Percentiles rank a stretch among this genome's conserved stretches.
phyloP scores from a whole-genome alignment of 768 basidiomycete genomes.

The Psilocybe azurescens region DNA sequence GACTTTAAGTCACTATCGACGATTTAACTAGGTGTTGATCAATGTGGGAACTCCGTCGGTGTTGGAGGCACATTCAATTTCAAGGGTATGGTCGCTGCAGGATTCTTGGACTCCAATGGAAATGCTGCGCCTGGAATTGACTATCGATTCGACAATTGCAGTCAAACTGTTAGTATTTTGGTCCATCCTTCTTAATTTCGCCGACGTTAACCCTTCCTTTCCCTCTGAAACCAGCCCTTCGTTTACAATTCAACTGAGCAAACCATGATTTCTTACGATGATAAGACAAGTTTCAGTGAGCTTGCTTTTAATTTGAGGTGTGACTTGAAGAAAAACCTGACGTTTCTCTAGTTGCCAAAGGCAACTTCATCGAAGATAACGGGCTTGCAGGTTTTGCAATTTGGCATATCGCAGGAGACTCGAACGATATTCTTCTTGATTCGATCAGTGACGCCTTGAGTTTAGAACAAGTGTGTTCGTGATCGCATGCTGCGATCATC shows the following conservation, averaged over 20 bases:
- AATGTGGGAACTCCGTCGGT: slow-evolving; percentile 46
- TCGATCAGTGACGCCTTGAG: slow-evolving; percentile 51
- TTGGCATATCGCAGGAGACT: slow-evolving; percentile 72
- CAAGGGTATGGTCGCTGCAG: slow-evolving; percentile 58
- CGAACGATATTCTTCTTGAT: slow-evolving; percentile 58
- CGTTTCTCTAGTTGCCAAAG: slow-evolving; percentile 53
- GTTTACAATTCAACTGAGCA: slow-evolving; percentile 61
- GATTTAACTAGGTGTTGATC: slow-evolving; percentile 39
- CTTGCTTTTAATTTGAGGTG: background rate
- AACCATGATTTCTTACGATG: slow-evolving; percentile 72
- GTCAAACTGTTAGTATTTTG: slow-evolving; percentile 66
- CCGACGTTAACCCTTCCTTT: background rate
- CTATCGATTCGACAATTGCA: slow-evolving; percentile 69
- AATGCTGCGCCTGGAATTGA: slow-evolving; percentile 52
- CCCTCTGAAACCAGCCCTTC: slow-evolving; percentile 52
- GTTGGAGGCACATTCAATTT: slow-evolving; percentile 55
- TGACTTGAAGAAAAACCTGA: background rate
- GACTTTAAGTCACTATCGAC: background rate
- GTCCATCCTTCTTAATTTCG: background rate
- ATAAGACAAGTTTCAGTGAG: slow-evolving; percentile 61
- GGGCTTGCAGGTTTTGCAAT: slow-evolving; percentile 67
- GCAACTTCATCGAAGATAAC: slow-evolving; percentile 56
- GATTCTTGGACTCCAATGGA: slow-evolving; percentile 57
- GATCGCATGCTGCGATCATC: background rate
- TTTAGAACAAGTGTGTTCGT: slow-evolving; percentile 25